Percentiles rank a stretch among this genome's conserved stretches.
phyloP scores from a whole-genome alignment of 768 basidiomycete species.

The Amanita pallidorosea region DNA sequence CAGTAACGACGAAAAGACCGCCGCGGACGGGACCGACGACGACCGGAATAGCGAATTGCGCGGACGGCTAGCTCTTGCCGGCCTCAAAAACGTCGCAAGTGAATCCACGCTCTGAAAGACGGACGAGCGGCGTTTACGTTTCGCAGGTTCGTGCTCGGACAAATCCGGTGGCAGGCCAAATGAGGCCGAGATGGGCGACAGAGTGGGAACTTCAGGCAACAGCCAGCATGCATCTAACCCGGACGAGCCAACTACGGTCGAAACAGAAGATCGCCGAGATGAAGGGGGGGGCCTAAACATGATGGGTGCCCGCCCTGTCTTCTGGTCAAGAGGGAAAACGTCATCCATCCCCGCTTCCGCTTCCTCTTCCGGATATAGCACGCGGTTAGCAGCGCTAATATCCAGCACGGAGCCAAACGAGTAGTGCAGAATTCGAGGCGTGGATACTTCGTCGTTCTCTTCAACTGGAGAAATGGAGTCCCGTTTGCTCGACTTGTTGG shows the following conservation, averaged over 20 bases:
- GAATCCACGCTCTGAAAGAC: background rate
- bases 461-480: background rate
- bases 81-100: background rate
- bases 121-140: background rate
- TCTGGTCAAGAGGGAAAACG: background rate
- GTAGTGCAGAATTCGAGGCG: background rate
- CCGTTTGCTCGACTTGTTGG: background rate
- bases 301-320: background rate
- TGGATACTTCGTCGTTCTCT: background rate
- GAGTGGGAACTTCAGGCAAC: background rate
- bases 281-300: background rate
- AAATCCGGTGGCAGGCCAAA: background rate
- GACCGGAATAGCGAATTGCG: background rate
- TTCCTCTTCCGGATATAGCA: background rate
- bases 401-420: background rate
- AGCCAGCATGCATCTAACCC: background rate
- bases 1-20: background rate
- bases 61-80: background rate
- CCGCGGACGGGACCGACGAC: background rate
- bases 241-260: background rate
- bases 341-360: background rate
- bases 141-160: background rate
- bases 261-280: background rate
- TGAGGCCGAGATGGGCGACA: background rate
- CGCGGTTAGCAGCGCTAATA: conserved; percentile 1